These are phyloP conservation scores for Fusarium mexicanum DNA, from an alignment of 2,329 filamentous ascomycete species.

Conservation along the genomic window DNA sequence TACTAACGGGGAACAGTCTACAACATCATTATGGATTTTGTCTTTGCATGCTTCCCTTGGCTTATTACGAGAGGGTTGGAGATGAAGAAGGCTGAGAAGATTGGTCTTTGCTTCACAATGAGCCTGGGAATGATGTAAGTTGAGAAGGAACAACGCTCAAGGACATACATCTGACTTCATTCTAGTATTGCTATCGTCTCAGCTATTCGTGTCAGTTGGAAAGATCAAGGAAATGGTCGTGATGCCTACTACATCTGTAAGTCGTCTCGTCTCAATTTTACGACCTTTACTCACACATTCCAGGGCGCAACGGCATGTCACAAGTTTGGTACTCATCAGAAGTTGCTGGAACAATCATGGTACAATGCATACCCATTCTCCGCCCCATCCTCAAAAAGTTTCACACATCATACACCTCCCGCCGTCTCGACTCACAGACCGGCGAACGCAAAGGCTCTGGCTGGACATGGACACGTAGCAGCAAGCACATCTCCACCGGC, in stretches of 20 bases:
- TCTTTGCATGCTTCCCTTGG: conserved; percentile 61
- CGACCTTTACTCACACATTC: not conserved
- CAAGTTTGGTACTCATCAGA: conserved; percentile 57
- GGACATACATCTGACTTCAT: not conserved
- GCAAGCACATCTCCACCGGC: conserved; percentile 31
- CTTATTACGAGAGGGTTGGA: conserved; percentile 58
- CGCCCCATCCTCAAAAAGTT: conserved; percentile 54
- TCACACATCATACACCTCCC: conserved; percentile 39
- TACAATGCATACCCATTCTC: conserved; percentile 63
- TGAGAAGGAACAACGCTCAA: accelerated
- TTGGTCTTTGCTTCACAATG: conserved; percentile 61
- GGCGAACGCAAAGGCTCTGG: conserved; percentile 28
- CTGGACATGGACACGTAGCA: conserved; percentile 36
- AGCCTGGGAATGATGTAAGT: conserved; percentile 59
- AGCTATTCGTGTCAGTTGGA: conserved; percentile 60
- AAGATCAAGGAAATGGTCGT: conserved; percentile 56
- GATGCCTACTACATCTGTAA: conserved; percentile 59
- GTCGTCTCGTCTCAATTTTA: not conserved
- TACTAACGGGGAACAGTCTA: conserved; percentile 51
- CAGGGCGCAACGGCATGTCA: conserved; percentile 43
- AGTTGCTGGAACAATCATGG: conserved; percentile 63
- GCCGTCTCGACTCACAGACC: conserved; percentile 29
- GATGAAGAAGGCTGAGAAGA: conserved; percentile 59
- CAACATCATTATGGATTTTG: conserved; percentile 64
- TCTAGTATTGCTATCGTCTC: conserved; percentile 57